phyloP scores from a whole-genome alignment of 2,329 filamentous ascomycete species.

The Pyrenophora seminiperda region DNA sequence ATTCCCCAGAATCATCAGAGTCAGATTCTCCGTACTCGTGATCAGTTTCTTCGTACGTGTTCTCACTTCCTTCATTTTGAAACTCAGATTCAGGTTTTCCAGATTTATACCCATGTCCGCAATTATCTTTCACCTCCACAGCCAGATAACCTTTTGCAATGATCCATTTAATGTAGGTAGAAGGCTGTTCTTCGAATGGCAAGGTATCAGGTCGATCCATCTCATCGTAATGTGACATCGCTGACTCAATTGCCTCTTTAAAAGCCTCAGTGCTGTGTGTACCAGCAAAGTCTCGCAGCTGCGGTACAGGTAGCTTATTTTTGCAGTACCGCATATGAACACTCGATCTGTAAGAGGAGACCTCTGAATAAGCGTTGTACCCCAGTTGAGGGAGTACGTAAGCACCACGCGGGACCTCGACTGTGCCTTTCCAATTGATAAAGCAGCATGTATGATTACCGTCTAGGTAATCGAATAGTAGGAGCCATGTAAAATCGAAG shows the following conservation, averaged over 20 bases:
- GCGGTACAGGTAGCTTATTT: neutral
- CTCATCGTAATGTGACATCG: neutral
- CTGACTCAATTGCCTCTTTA: neutral
- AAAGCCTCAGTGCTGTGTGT: neutral
- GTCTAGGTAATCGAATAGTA: neutral
- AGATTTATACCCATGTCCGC: too few species aligned
- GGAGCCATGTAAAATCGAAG: neutral
- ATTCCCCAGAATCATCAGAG: too few species aligned
- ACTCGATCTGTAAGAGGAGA: too few species aligned
- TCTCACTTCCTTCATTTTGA: too few species aligned
- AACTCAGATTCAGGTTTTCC: too few species aligned
- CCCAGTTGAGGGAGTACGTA: too few species aligned
- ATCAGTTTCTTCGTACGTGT: neutral
- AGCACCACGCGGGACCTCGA: too few species aligned
- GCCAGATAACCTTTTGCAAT: neutral
- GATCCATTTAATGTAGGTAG: neutral
- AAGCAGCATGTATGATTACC: neutral
- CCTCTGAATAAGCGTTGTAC: too few species aligned
- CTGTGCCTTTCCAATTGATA: neutral
- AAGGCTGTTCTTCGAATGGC: neutral
- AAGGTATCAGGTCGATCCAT: neutral
- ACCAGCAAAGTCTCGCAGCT: too few species aligned
- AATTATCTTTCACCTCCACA: neutral
- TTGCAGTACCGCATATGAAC: neutral
- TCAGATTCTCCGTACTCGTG: too few species aligned